phyloP scores from a whole-genome alignment of 1,284 basidiomycete species.

The Pseudozyma sp. region DNA sequence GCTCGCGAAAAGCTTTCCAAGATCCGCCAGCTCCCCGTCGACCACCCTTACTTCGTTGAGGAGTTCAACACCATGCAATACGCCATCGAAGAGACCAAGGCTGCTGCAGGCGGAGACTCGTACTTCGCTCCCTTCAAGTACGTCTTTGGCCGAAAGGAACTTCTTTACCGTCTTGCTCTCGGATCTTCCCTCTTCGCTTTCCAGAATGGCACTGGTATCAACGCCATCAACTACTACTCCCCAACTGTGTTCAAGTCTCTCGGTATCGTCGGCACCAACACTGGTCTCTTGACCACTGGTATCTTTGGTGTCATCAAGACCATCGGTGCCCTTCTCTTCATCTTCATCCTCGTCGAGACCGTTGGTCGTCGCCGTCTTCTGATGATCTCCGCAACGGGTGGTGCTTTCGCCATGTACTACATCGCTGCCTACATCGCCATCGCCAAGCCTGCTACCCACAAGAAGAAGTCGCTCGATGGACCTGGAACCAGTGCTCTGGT shows the following conservation, averaged over 20 bases:
- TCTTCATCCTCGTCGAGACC: slow-evolving; percentile 74
- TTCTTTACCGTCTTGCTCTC: slow-evolving; percentile 16
- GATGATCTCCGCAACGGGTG: slow-evolving; percentile 66
- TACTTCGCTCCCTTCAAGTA: slow-evolving; percentile 54
- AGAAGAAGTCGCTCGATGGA: slow-evolving; percentile 15
- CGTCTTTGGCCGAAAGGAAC: slow-evolving; percentile 32
- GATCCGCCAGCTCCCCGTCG: slow-evolving; percentile 60
- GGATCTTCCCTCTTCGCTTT: slow-evolving; percentile 24
- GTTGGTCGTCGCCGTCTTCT: slow-evolving; percentile 74
- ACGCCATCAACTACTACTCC: slow-evolving; percentile 71
- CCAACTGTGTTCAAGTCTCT: slow-evolving; percentile 74
- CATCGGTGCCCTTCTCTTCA: slow-evolving; percentile 78
- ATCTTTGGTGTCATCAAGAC: slow-evolving; percentile 83
- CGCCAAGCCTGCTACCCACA: slow-evolving; percentile 31
- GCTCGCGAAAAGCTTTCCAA: slow-evolving; percentile 54
- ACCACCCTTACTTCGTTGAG: slow-evolving; percentile 56
- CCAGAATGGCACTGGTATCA: slow-evolving; percentile 60
- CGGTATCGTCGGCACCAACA: slow-evolving; percentile 68
- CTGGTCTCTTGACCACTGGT: slow-evolving; percentile 78
- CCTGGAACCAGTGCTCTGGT: slow-evolving; percentile 41
- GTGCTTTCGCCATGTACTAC: slow-evolving; percentile 48
- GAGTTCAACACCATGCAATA: slow-evolving; percentile 32
- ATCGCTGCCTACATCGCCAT: slow-evolving; percentile 57
- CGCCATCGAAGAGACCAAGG: slow-evolving; percentile 15
- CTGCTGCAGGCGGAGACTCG: slow-evolving; percentile 18